These are phyloP conservation scores for Candida gorgasii DNA, from an alignment of 805 yeast species.

Conservation along the genomic window DNA sequence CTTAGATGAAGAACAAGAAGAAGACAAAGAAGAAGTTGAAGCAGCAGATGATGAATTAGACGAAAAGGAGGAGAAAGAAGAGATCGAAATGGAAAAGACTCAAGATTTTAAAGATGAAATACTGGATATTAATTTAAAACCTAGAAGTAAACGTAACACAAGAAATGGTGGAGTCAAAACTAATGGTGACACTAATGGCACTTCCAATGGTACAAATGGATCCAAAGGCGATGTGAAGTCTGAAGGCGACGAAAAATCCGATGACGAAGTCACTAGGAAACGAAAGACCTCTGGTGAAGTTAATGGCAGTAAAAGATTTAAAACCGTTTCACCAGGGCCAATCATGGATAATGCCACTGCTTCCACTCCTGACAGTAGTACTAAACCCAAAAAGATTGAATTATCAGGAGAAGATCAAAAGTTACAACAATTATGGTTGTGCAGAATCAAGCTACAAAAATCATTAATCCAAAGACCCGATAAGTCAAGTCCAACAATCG, in stretches of 20 bases:
- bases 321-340: constrained; percentile 19
- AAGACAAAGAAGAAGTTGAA: constrained; percentile 20
- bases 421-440: constrained; percentile 47
- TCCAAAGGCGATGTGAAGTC: neutral
- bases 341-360: neutral
- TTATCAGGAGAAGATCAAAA: constrained; percentile 35
- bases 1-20: constrained; percentile 25
- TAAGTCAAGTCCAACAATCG: constrained; percentile 43
- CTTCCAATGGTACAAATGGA: constrained; percentile 1
- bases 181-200: constrained; percentile 9
- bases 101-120: constrained; percentile 10
- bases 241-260: constrained; percentile 14
- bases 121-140: constrained; percentile 5
- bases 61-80: constrained; percentile 17
- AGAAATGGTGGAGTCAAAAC: constrained; percentile 8
- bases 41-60: constrained; percentile 6
- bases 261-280: constrained; percentile 16
- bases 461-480: constrained; percentile 48
- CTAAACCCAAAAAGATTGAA: neutral
- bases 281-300: constrained; percentile 5
- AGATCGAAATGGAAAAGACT: constrained; percentile 9
- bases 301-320: constrained; percentile 13
- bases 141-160: constrained; percentile 3
- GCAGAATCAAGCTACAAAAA: constrained; percentile 50
- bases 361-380: constrained; percentile 2